Evolutionary conservation across 805 yeast species (phyloP).

Genomic region (Wickerhamomyces queroliae): DNA sequence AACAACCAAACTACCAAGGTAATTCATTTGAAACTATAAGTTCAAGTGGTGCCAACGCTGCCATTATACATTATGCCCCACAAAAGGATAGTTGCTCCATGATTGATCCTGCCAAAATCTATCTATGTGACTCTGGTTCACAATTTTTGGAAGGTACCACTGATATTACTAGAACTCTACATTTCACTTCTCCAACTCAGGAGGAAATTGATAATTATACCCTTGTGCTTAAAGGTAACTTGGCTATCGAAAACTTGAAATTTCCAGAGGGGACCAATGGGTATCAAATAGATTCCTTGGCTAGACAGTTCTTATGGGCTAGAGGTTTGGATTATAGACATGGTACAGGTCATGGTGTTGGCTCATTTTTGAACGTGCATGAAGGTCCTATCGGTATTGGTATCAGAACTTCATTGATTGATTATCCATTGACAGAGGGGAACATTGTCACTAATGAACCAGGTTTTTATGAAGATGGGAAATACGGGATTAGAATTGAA

Average conservation of each 20-base stretch:
- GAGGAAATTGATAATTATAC: conserved; percentile 71
- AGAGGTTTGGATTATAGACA: conserved; percentile 84
- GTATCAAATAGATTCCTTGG: conserved; percentile 68
- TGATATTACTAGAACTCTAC: conserved; percentile 86
- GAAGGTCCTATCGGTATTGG: conserved; percentile 91
- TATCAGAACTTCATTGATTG: conserved; percentile 37
- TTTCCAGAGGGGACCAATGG: conserved; percentile 80
- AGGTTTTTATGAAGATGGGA: conserved; percentile 87
- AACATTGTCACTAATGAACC: conserved; percentile 89
- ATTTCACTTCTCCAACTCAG: conserved; percentile 49
- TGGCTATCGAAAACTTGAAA: conserved; percentile 73
- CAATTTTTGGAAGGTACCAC: conserved; percentile 95
- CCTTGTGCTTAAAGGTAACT: conserved; percentile 84
- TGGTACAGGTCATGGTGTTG: conserved; percentile 99
- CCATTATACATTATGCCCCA: conserved; percentile 75
- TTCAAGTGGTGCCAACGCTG: conserved; percentile 69
- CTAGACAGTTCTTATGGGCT: conserved; percentile 78
- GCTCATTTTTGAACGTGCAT: conserved; percentile 84
- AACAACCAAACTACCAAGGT: conserved; percentile 54
- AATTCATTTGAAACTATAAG: conserved; percentile 74
- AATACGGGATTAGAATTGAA: conserved; percentile 86
- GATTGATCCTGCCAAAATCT: conserved; percentile 64
- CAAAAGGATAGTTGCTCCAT: conserved; percentile 47
- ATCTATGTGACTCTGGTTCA: conserved; percentile 84
- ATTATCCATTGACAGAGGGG: conserved; percentile 56